A percentile compares a stretch with the other conserved stretches of the same genome.
Evolutionary conservation across 202 grass and related monocot genomes (phyloP).

Genomic region (Musa balbisiana): DNA sequence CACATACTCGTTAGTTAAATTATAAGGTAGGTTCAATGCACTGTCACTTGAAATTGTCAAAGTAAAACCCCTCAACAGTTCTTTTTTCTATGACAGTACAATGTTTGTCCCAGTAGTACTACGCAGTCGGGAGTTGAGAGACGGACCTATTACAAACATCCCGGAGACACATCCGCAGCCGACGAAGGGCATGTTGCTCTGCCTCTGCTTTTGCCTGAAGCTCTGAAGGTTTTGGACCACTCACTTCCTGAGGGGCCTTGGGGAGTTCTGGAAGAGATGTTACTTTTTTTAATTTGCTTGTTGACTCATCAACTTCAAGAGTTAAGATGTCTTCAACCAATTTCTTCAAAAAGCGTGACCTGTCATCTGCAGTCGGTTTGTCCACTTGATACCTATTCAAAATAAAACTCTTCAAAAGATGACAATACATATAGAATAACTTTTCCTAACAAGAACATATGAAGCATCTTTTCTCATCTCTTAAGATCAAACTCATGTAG

Average conservation of each 20-base stretch:
- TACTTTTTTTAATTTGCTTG: constrained; percentile 51
- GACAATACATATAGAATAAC: constrained; percentile 28
- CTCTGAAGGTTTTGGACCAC: constrained; percentile 68
- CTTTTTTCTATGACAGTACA: no score
- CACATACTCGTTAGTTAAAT: no score
- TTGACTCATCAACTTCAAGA: constrained; percentile 74
- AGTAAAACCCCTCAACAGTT: no score
- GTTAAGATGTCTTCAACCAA: constrained; percentile 59
- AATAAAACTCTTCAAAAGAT: constrained; percentile 21
- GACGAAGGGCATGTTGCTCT: constrained; percentile 91
- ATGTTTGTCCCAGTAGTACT: no score
- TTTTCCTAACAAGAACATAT: constrained; percentile 8
- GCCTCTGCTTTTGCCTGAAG: constrained; percentile 81
- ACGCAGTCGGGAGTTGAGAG: not conserved
- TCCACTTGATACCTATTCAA: constrained; percentile 82
- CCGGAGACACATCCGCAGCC: constrained; percentile 92
- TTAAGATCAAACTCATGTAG: not conserved
- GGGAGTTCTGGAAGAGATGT: constrained; percentile 68
- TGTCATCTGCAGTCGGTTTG: constrained; percentile 66
- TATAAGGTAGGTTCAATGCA: no score
- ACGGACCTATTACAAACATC: constrained; percentile 94
- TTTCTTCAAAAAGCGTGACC: constrained; percentile 55
- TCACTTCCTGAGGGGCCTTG: constrained; percentile 77
- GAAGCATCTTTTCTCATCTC: not conserved
- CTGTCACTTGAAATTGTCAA: not conserved